phyloP scores from a whole-genome alignment of 2,329 filamentous ascomycete species.

The Phaeomoniella chlamydospora region DNA sequence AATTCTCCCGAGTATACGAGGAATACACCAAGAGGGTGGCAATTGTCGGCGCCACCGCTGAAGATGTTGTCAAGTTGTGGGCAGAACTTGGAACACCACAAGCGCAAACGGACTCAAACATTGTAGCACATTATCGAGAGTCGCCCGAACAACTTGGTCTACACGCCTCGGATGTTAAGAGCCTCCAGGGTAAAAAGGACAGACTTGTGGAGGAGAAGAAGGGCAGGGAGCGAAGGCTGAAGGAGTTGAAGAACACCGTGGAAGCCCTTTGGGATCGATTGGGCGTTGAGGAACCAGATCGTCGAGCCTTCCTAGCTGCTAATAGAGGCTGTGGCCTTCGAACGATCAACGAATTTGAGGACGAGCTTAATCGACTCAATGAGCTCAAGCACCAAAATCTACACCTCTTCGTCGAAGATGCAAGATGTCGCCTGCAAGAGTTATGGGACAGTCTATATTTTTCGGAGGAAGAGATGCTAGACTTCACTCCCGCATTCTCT shows the following conservation, averaged over 20 bases:
- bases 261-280: conserved; percentile 82
- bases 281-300: conserved; percentile 66
- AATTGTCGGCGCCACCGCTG: conserved; percentile 57
- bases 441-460: conserved; percentile 92
- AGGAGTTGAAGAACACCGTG: conserved; percentile 62
- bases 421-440: conserved; percentile 77
- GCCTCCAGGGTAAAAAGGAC: conserved; percentile 61
- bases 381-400: conserved; percentile 92
- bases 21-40: conserved; percentile 79
- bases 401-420: conserved; percentile 90
- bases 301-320: conserved; percentile 68
- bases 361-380: conserved; percentile 72
- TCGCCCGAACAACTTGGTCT: conserved; percentile 87
- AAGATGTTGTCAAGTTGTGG: conserved; percentile 89
- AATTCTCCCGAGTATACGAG: conserved; percentile 91
- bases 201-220: conserved; percentile 82
- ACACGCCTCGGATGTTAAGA: conserved; percentile 69
- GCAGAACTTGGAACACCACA: conserved; percentile 89
- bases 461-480: conserved; percentile 96
- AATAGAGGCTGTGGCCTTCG: conserved; percentile 86
- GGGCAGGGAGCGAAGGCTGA: conserved; percentile 61
- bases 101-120: conserved; percentile 73
- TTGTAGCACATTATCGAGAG: conserved; percentile 81
- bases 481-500: conserved; percentile 92
- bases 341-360: conserved; percentile 91